phyloP scores from a whole-genome alignment of 257 asterid genomes.

The Haberlea rhodopensis region DNA sequence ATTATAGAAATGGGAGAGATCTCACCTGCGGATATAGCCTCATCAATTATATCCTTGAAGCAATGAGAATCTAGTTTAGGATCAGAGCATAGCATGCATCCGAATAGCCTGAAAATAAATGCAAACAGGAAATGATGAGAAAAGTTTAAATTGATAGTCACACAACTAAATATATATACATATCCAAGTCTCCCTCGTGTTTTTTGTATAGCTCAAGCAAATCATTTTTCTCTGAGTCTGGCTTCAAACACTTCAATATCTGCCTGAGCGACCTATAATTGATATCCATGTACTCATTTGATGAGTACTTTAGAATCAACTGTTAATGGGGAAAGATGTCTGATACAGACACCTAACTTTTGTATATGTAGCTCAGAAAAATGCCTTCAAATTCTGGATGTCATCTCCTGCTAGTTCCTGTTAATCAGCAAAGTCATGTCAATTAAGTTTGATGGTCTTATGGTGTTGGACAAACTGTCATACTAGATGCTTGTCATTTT shows the following conservation, averaged over 20 bases:
- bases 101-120: slow-evolving; percentile 62
- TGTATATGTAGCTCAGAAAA: background rate
- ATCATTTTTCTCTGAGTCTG: slow-evolving; percentile 72
- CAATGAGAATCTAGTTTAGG: slow-evolving; percentile 84
- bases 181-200: slow-evolving; percentile 83
- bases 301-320: background rate
- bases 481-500: background rate
- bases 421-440: background rate
- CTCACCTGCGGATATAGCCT: slow-evolving; percentile 69
- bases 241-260: slow-evolving; percentile 94
- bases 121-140: background rate
- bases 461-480: background rate
- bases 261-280: slow-evolving; percentile 66
- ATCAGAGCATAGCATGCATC: slow-evolving; percentile 94
- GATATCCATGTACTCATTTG: slow-evolving; percentile 3
- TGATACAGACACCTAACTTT: background rate
- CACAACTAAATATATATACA: slow-evolving; percentile 34
- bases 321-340: background rate
- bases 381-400: background rate
- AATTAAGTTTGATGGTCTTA: background rate
- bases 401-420: slow-evolving; percentile 3
- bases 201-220: slow-evolving; percentile 67
- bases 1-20: slow-evolving; percentile 8
- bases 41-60: slow-evolving; percentile 83
- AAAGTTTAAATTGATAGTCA: background rate